Evolutionary conservation across 345 rosid genomes (phyloP), one percentile per base, ranked within the genome.

Genomic region (Leavenworthia alabamica): DNA sequence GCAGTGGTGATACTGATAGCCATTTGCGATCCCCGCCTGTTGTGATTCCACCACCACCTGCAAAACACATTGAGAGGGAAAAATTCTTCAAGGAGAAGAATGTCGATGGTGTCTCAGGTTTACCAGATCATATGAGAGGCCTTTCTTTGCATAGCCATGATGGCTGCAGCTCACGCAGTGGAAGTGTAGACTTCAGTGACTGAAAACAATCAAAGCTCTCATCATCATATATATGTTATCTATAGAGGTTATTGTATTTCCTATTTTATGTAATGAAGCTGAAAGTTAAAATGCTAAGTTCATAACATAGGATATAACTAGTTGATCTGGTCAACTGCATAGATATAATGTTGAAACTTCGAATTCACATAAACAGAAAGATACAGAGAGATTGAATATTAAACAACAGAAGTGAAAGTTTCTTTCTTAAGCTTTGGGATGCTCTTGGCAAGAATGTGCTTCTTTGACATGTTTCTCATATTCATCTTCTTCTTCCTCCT

Each of bases 21-120:
- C 49, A 19, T 14, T 60, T 75, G 17, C 75, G 80, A 45, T 68
- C 73, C 16, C 78, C 84, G 14, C 55, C 81, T 14, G 77, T 81
- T 47, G 83, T 73, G 12, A 85, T 93, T 62, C 99, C 99, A 8
- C 99, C 99, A 4, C 99, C 99, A 8, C 97, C 99, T 43, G 82
- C 99, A 48, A 89, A 87, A 71, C 96, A 84, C 17, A 7, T 79
- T 6, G 97, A 93, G 75, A 82, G 99, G 81, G 96, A 93, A 63
- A 85, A 36, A 11, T 93, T 87, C 76, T 93, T 93, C 60, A 78
- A 82, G 90, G 96, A 85, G 67, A 89, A 85, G 62, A 89, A 79
- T 73, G 77, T 60, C 2, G 98, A 86, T 16, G 80, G 88, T 24
- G 80, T 83, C 32, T 77, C 87, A 2, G 75, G 65, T 14, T 48